A percentile compares a stretch with the other conserved stretches of the same genome.
Conservation (phyloP, 257 asterid species). For the Dorcoceras hygrometricum region DNA sequence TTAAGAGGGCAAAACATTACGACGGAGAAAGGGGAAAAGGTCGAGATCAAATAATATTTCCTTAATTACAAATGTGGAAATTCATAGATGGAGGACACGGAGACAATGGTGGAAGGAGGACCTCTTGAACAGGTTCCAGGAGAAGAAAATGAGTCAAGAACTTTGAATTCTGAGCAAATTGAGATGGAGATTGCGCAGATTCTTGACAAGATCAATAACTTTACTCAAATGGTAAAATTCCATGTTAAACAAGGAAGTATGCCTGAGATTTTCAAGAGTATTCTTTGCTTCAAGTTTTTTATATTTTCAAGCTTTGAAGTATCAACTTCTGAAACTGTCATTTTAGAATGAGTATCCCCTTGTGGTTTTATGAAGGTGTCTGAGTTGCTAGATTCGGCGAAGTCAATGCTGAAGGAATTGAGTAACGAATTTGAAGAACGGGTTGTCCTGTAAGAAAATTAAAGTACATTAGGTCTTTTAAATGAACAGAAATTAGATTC, state of each 20-base stretch:
- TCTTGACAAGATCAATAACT: slow-evolving; percentile 69
- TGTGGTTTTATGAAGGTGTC: slow-evolving; percentile 53
- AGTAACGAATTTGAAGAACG: slow-evolving; percentile 78
- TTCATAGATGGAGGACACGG: slow-evolving; percentile 38
- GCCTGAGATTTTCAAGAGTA: slow-evolving; percentile 6
- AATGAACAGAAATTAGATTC: slow-evolving; percentile 19
- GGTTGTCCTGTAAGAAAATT: slow-evolving; percentile 56
- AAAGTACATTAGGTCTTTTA: slow-evolving; percentile 2
- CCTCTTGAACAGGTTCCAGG: slow-evolving; percentile 34
- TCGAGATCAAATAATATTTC: not conserved
- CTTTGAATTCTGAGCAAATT: slow-evolving; percentile 58
- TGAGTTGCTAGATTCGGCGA: slow-evolving; percentile 88
- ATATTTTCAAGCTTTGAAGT: slow-evolving; percentile 2
- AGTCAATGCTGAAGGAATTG: slow-evolving; percentile 77
- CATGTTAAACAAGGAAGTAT: slow-evolving; percentile 6
- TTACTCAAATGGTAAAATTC: slow-evolving; percentile 67
- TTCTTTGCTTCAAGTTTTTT: slow-evolving; percentile 11
- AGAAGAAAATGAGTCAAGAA: slow-evolving; percentile 48
- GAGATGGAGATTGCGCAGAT: slow-evolving; percentile 68
- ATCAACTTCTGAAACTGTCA: slow-evolving; percentile 8
- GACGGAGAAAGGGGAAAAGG: not conserved
- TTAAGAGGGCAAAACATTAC: slow-evolving; percentile 14
- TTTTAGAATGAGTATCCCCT: slow-evolving; percentile 18
- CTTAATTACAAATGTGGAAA: slow-evolving; percentile 10
- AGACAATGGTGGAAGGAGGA: slow-evolving; percentile 35